These are phyloP conservation scores for Penicillium cinerascens DNA, from an alignment of 495 filamentous ascomycete species.

Conservation along the genomic window DNA sequence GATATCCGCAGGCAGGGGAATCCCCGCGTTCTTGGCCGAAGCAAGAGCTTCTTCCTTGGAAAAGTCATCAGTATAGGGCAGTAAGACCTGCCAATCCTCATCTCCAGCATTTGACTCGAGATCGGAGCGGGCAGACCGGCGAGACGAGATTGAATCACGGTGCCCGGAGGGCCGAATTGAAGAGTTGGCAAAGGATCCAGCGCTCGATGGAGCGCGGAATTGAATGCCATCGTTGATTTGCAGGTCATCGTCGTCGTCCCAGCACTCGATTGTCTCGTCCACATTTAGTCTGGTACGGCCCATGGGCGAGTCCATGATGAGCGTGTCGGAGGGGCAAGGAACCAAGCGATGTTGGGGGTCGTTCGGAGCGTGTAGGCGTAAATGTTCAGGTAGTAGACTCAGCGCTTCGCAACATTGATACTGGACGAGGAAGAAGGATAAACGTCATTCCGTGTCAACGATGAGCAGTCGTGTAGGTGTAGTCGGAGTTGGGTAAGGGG, in stretches of 20 bases:
- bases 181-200: slow-evolving; percentile 50
- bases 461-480: neutral
- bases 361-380: neutral
- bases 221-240: slow-evolving; percentile 70
- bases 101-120: slow-evolving; percentile 69
- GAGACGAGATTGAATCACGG: slow-evolving; percentile 73
- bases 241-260: slow-evolving; percentile 83
- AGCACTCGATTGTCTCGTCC: slow-evolving; percentile 69
- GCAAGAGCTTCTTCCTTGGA: slow-evolving; percentile 80
- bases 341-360: neutral
- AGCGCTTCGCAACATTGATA: slow-evolving; percentile 23
- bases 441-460: slow-evolving; percentile 36
- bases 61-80: slow-evolving; percentile 74
- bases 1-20: slow-evolving; percentile 84
- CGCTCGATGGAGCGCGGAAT: slow-evolving; percentile 60
- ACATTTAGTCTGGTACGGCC: slow-evolving; percentile 51
- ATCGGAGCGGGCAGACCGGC: slow-evolving; percentile 75
- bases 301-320: slow-evolving; percentile 54
- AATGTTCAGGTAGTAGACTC: slow-evolving; percentile 20
- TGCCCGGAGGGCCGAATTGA: slow-evolving; percentile 53
- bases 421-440: slow-evolving; percentile 14
- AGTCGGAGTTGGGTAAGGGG: slow-evolving; percentile 2
- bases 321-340: neutral
- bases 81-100: slow-evolving; percentile 79
- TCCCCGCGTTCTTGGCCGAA: slow-evolving; percentile 81